Conservation (phyloP, 768 basidiomycete species). For the Vararia minispora region DNA sequence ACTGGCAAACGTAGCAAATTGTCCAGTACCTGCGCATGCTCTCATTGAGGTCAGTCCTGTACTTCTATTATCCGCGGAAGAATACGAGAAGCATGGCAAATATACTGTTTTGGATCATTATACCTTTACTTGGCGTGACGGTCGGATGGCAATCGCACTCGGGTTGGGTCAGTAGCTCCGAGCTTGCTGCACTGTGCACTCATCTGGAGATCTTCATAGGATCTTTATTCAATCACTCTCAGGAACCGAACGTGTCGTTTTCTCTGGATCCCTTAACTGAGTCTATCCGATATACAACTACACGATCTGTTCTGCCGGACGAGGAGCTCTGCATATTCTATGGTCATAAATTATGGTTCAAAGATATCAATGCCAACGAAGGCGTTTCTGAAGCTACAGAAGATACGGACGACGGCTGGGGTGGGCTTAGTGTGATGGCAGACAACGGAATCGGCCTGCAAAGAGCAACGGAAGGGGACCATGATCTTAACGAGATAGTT, state of each 20-base stretch:
- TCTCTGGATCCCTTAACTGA: constrained; percentile 38
- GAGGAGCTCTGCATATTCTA: constrained; percentile 81
- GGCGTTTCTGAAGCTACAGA: not conserved
- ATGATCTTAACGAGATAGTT: constrained; percentile 36
- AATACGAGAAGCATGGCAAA: constrained; percentile 55
- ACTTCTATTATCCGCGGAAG: constrained; percentile 57
- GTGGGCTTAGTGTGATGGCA: constrained; percentile 25
- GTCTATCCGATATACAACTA: constrained; percentile 53
- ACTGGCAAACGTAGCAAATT: constrained; percentile 23
- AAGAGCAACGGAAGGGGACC: constrained; percentile 16
- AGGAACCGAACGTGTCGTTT: constrained; percentile 60
- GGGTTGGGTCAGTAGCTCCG: constrained; percentile 50
- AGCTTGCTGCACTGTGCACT: not conserved
- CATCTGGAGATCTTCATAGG: constrained; percentile 30
- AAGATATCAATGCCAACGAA: constrained; percentile 23
- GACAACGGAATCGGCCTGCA: constrained; percentile 13
- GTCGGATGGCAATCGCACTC: constrained; percentile 65
- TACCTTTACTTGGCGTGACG: constrained; percentile 65
- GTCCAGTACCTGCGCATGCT: constrained; percentile 44
- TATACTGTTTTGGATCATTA: constrained; percentile 65
- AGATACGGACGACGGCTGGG: constrained; percentile 33
- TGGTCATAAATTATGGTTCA: constrained; percentile 56
- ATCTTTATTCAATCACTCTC: constrained; percentile 74
- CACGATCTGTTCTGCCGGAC: constrained; percentile 36
- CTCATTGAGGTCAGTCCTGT: constrained; percentile 82